Conservation (phyloP, 1,284 basidiomycete genomes). For the Naganishia cerealis region DNA sequence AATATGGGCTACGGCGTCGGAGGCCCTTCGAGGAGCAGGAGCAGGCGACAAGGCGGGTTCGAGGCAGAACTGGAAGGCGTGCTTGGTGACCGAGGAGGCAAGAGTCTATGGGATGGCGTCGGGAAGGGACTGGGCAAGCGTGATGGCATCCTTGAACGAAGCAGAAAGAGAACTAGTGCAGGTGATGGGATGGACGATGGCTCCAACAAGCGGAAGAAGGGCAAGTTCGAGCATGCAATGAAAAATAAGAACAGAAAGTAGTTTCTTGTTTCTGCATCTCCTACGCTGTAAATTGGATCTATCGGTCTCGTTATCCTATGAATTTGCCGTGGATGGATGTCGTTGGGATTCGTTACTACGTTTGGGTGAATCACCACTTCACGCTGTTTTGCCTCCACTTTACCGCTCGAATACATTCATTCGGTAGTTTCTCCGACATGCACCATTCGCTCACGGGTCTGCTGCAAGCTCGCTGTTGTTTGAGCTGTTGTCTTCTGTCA, state of each 20-base stretch:
- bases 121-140: constrained; percentile 72
- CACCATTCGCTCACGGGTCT: too few species aligned
- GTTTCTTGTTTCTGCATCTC: background rate
- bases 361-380: background rate
- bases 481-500: background rate
- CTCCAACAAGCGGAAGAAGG: constrained; percentile 64
- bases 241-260: constrained; percentile 29
- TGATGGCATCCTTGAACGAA: constrained; percentile 62
- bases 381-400: too few species aligned
- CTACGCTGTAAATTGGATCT: background rate
- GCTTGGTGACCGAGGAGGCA: constrained; percentile 60
- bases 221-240: constrained; percentile 70
- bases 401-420: too few species aligned
- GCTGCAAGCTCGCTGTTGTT: background rate
- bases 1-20: constrained; percentile 68
- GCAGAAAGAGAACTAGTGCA: constrained; percentile 42
- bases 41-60: constrained; percentile 68
- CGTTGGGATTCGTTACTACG: background rate
- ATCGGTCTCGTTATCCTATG: background rate
- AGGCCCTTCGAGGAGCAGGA: constrained; percentile 56
- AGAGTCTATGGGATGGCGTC: constrained; percentile 55
- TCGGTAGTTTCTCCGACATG: too few species aligned
- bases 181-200: constrained; percentile 51
- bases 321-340: background rate
- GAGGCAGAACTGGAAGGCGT: constrained; percentile 84